Evolutionary conservation across 768 basidiomycete species (phyloP), one percentile per base, ranked within the genome.

Genomic region (Lactifluus hygrophoroides): DNA sequence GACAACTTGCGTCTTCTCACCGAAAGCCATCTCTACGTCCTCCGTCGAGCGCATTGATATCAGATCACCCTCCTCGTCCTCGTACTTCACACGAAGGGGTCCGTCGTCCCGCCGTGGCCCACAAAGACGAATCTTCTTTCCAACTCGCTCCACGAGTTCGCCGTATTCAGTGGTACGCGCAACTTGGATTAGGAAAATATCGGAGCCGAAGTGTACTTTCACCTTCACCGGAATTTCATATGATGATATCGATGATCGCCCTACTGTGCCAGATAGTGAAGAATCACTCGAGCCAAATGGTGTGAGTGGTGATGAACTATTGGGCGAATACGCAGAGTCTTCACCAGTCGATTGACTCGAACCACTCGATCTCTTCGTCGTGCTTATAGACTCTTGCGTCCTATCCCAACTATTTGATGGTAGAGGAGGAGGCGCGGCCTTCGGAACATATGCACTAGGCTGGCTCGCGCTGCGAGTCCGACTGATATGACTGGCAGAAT

Each of bases 161-260:
- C 75, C 77, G 71, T 86, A 94, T 69, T 88, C 84, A 34, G 90
- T 90, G 61, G 76, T 72, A 61, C 86, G 80, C 43, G 89, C 80
- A 25, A 95, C 91, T 71, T 92, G 88, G 57, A 97, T 90, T 62
- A 95, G 88, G 68, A 97, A 98, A 46, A 96, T 88, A 69, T 96
- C 94, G 66, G 94, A 90, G 66, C 91, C 85, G 75, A 88, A 97
- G 70, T 90, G 89, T 53, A 97, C 92, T 73, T 95, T 95, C 68
- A 97, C 85, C 69, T 94, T 91, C 43, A 97, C 85, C 11, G 85
- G 80, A 43, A 68, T 61, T 67, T 80, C 82, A 60, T 79, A 80
- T 50, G 80, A 80, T 65, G 76, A 78, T 56, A 71, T 74, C 56
- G 79, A 82, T 62, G 81, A 76, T 63, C 52, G 68, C 17, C 65